phyloP scores from a whole-genome alignment of 495 filamentous ascomycete species.

The Tuber aestivum region DNA sequence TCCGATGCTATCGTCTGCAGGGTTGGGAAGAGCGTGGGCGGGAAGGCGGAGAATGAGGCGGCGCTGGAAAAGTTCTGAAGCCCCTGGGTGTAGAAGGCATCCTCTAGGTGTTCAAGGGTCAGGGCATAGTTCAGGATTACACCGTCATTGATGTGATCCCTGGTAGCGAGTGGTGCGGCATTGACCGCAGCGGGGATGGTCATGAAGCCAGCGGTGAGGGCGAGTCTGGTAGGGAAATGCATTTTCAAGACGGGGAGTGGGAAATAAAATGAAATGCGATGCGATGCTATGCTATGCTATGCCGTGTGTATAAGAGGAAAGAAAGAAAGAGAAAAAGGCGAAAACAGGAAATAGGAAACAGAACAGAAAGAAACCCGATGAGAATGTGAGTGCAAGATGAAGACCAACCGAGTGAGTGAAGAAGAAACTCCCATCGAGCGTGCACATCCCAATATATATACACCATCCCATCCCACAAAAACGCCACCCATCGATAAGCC shows the following conservation, averaged over 20 bases:
- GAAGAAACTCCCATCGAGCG: neutral
- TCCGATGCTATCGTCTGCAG: conserved; percentile 47
- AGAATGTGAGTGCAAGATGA: neutral
- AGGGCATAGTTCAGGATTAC: conserved; percentile 29
- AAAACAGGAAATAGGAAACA: neutral
- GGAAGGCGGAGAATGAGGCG: conserved; percentile 49
- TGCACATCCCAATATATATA: neutral
- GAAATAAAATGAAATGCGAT: neutral
- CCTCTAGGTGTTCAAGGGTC: conserved; percentile 51
- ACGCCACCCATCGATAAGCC: neutral
- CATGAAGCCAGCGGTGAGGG: neutral
- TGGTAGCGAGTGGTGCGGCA: neutral
- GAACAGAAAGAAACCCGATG: neutral
- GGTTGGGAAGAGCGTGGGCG: neutral
- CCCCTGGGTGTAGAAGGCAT: conserved; percentile 53
- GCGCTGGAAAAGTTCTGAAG: conserved; percentile 53
- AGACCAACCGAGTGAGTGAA: neutral
- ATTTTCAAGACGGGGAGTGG: neutral
- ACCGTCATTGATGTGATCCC: neutral
- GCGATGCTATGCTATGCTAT: neutral
- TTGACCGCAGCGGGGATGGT: neutral
- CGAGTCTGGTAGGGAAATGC: neutral
- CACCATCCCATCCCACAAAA: neutral
- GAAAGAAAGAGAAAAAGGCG: neutral
- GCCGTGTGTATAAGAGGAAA: neutral